Conservation (phyloP, 768 basidiomycete genomes). For the Mycena leptocephala region DNA sequence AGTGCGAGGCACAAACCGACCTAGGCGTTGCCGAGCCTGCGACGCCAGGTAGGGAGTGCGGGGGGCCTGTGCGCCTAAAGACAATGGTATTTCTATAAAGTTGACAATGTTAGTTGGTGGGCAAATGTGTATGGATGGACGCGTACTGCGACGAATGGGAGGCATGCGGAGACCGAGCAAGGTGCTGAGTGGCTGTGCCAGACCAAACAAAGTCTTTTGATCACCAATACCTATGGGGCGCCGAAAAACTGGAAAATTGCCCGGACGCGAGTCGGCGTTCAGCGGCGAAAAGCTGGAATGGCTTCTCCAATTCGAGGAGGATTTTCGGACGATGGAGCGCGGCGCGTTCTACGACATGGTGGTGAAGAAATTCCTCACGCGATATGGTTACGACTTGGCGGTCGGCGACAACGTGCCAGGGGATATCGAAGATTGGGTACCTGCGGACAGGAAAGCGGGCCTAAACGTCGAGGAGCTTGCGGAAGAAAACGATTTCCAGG, state of each 20-base stretch:
- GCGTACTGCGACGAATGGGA: too few relatives aligned
- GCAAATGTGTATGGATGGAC: too few relatives aligned
- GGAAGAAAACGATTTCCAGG: neutral
- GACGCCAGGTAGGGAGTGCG: too few relatives aligned
- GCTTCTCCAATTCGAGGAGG: neutral
- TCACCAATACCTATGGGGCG: neutral
- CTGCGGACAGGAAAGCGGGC: neutral
- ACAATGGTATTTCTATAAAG: too few relatives aligned
- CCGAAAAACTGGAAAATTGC: neutral
- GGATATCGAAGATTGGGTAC: neutral
- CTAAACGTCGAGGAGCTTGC: neutral
- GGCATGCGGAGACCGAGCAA: neutral
- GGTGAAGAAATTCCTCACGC: neutral
- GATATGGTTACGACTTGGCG: conserved; percentile 17
- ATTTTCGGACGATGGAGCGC: neutral
- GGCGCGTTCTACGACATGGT: neutral
- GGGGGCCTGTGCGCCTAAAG: too few relatives aligned
- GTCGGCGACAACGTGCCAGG: neutral
- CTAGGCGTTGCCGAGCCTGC: too few relatives aligned
- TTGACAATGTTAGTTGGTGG: too few relatives aligned
- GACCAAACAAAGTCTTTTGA: neutral
- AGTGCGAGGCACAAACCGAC: too few relatives aligned
- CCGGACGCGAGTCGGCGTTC: neutral
- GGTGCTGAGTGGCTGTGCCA: neutral
- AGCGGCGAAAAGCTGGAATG: conserved; percentile 5